Percentiles rank a stretch among this genome's conserved stretches.
phyloP scores from a whole-genome alignment of 495 filamentous ascomycete species.

The Lepidopterella palustris region DNA sequence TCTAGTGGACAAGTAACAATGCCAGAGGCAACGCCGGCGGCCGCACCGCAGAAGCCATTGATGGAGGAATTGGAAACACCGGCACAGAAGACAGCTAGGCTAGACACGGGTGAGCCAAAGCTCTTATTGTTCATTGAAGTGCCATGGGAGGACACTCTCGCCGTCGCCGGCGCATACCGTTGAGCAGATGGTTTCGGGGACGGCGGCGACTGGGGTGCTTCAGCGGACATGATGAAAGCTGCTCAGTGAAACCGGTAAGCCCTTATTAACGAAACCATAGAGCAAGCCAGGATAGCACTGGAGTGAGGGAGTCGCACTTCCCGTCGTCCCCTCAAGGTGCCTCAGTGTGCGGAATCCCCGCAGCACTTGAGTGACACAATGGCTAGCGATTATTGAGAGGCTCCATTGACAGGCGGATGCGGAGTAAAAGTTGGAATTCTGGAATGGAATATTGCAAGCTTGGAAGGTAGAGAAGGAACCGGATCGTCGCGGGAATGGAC shows the following conservation, averaged over 20 bases:
- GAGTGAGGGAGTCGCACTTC: constrained; percentile 7
- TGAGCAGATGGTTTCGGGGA: constrained; percentile 19
- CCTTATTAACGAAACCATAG: not conserved
- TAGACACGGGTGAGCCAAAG: constrained; percentile 39
- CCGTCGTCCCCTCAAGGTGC: constrained; percentile 28
- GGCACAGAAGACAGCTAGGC: constrained; percentile 50
- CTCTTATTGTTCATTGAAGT: not conserved
- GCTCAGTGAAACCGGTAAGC: constrained; percentile 5
- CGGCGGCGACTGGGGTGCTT: constrained; percentile 17
- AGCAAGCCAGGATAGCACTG: not conserved
- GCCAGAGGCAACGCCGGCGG: constrained; percentile 83
- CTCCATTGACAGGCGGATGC: constrained; percentile 31
- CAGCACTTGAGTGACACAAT: constrained; percentile 34
- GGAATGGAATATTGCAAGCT: not conserved
- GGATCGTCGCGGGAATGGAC: too few species aligned
- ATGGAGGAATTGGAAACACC: constrained; percentile 47
- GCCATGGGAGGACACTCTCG: constrained; percentile 9
- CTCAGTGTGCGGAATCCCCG: constrained; percentile 36
- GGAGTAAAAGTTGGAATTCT: constrained; percentile 2
- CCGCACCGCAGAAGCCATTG: constrained; percentile 70
- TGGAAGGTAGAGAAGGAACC: too few species aligned
- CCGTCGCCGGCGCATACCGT: constrained; percentile 26
- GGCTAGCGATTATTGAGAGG: constrained; percentile 36
- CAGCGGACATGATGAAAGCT: constrained; percentile 26
- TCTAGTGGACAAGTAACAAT: constrained; percentile 95